Evolutionary conservation across 2,329 filamentous ascomycete genomes (phyloP).

Genomic region (Pseudogymnoascus sp.): DNA sequence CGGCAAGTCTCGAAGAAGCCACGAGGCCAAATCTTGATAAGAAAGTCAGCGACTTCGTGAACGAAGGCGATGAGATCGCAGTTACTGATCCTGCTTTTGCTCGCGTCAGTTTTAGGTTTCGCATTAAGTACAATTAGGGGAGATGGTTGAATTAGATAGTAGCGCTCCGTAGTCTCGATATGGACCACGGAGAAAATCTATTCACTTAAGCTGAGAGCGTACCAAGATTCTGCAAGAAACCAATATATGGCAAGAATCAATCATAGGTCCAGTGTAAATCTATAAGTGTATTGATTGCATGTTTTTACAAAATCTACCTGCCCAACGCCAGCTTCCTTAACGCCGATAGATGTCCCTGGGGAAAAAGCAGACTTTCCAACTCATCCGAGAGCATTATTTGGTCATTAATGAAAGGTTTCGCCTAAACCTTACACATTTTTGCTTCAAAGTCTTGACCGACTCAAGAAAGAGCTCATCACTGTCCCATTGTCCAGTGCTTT

Average conservation of each 20-base stretch:
- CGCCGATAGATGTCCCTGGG: constrained; percentile 25
- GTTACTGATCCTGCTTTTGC: constrained; percentile 85
- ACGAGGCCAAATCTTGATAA: constrained; percentile 74
- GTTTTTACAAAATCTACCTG: constrained; percentile 15
- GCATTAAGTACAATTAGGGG: constrained; percentile 21
- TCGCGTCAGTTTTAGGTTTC: constrained; percentile 32
- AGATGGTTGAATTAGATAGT: not conserved
- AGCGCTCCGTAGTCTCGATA: not conserved
- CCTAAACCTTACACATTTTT: constrained; percentile 70
- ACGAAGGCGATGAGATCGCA: constrained; percentile 78
- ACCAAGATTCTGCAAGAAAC: not conserved
- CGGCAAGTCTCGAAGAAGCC: constrained; percentile 71
- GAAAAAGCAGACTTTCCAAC: not conserved
- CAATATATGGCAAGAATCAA: not conserved
- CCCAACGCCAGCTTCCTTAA: constrained; percentile 25
- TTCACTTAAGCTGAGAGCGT: not conserved
- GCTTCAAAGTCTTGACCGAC: constrained; percentile 73
- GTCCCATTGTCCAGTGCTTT: constrained; percentile 91
- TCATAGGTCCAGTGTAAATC: not conserved
- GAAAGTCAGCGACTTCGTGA: constrained; percentile 68
- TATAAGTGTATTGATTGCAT: constrained; percentile 10
- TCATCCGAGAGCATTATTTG: constrained; percentile 23
- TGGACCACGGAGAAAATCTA: not conserved
- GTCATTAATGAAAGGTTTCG: constrained; percentile 60
- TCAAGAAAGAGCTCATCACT: constrained; percentile 92